phyloP scores from a whole-genome alignment of 2,329 filamentous ascomycete species.

The Helicocarpus griseus region DNA sequence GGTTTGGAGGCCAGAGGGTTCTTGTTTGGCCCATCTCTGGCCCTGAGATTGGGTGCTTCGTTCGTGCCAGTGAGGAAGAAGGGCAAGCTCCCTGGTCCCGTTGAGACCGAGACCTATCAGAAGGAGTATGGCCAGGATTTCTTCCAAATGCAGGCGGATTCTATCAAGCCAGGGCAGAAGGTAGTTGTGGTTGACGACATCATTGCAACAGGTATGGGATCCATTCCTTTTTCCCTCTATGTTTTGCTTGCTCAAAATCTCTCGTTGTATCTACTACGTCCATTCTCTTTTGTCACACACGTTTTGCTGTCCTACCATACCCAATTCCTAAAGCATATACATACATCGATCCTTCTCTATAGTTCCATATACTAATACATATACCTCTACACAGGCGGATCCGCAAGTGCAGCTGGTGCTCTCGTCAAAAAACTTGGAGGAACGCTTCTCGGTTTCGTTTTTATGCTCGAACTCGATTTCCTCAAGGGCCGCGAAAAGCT shows the following conservation, averaged over 20 bases:
- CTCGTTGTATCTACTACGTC: not conserved
- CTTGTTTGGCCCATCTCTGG: constrained; percentile 84
- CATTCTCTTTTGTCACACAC: not conserved
- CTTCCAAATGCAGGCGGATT: constrained; percentile 90
- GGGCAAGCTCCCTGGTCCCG: constrained; percentile 89
- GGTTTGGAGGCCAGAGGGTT: constrained; percentile 92
- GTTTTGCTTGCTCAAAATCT: not conserved
- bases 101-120: constrained; percentile 72
- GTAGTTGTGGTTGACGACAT: constrained; percentile 95
- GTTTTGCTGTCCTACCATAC: not conserved
- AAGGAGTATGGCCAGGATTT: constrained; percentile 95
- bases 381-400: constrained; percentile 58
- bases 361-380: constrained; percentile 2
- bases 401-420: constrained; percentile 74
- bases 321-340: not conserved
- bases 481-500: constrained; percentile 88
- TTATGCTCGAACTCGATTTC: constrained; percentile 91
- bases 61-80: constrained; percentile 93
- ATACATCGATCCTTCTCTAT: not conserved
- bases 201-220: constrained; percentile 78
- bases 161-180: constrained; percentile 75
- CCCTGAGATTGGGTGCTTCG: constrained; percentile 67
- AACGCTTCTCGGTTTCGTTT: constrained; percentile 77
- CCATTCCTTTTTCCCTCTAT: not conserved
- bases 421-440: constrained; percentile 82